Conservation (phyloP, 1,284 basidiomycete species). For the Ceratobasidium sp. region DNA sequence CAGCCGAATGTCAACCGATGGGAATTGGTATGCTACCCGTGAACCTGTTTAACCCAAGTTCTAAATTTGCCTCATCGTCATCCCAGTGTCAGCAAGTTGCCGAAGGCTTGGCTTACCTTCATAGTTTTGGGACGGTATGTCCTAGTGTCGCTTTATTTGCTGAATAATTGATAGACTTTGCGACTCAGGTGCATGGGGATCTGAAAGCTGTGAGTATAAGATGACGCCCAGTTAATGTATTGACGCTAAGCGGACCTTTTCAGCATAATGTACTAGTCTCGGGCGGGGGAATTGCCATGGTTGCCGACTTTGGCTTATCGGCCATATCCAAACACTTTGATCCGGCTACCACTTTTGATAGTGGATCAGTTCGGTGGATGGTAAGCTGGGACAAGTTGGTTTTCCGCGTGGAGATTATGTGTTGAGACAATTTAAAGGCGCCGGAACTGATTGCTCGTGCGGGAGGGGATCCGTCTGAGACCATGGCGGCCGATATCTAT, state of each 20-base stretch:
- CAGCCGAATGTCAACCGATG: not conserved
- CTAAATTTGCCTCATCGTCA: not conserved
- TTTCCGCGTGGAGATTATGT: not conserved
- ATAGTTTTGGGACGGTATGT: not conserved
- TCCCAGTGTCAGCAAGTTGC: constrained; percentile 6
- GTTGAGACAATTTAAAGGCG: not conserved
- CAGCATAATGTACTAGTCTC: constrained; percentile 3
- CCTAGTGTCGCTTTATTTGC: not conserved
- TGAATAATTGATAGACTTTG: not conserved
- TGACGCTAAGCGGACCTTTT: not conserved
- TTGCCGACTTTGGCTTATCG: not conserved
- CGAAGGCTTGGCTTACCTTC: not conserved
- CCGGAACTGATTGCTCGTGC: not conserved
- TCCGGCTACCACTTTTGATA: not conserved
- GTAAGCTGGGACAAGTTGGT: not conserved
- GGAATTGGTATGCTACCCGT: not conserved
- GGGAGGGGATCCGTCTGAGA: not conserved
- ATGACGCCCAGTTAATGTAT: no score
- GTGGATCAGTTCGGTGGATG: constrained; percentile 15
- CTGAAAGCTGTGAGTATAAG: not conserved
- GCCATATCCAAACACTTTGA: not conserved
- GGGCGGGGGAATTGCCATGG: not conserved
- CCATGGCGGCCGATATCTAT: not conserved
- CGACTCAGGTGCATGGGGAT: not conserved
- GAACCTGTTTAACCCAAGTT: not conserved